Base-by-base conservation (phyloP, 257 asterid genomes). In the Solanum acaule region DNA sequence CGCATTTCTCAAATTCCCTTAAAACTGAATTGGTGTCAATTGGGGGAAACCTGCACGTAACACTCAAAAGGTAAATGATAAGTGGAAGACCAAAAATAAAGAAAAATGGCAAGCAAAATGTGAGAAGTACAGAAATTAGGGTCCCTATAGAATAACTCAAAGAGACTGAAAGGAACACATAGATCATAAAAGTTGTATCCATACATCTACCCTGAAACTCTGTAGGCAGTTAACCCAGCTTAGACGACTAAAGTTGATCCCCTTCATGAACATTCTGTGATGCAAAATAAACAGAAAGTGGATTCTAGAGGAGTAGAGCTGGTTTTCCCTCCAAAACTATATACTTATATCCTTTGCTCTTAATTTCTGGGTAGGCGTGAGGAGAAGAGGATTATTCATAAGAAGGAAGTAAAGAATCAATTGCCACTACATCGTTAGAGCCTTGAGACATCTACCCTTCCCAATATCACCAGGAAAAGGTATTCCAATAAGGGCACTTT, bases 1-100 rank as follows among this genome's bases (percentile, higher is more conserved):
- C 99, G 76, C 95, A 97, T 86, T 95, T 97, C 89, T 97, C 99
- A 72, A 97, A 96, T 92, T 97, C 99, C 89, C 98, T 89, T 93
- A 96, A 83, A 61, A 96, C 97, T 78, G 96, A 90, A 90, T 97
- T 97, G 79, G 98, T 97, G 89, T 97, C 99, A 77, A 93, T 96
- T 23, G 99, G 98, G 42, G 95, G 91, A 91, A 97, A 97, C 84
- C 99, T 97, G 94, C 70, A 89, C 72, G 37, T 79, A 46, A 75
- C 79, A 33, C 88, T 85, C 70, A 88, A 86, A 29, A 82, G 16
- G 67, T 52, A 44, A 87, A 8, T 76, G 72, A 29, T 20, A 40
- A 27, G 16, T 10, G 35, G 72, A 61, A 10, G 31, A 84, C 16
- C 15, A 71, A 23, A 8, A 88, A 84, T 37, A 63, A 68, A 76